Evolutionary conservation across 1,284 basidiomycete species (phyloP).

Genomic region (Cutaneotrichosporon sp.): DNA sequence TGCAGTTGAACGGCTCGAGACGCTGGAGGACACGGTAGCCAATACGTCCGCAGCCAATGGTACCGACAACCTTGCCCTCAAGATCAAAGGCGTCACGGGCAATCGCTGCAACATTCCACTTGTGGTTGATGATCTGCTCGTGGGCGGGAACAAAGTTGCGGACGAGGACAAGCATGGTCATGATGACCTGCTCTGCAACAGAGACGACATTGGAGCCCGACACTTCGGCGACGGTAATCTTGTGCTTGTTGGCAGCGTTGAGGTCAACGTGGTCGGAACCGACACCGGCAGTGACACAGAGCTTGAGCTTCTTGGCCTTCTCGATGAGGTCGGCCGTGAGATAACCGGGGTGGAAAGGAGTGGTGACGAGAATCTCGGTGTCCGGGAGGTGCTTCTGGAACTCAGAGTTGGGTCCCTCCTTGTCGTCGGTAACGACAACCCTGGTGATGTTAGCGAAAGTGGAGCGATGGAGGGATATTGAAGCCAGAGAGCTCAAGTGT

Average conservation of each 20-base stretch:
- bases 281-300: conserved; percentile 90
- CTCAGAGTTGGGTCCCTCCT: conserved; percentile 77
- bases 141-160: conserved; percentile 65
- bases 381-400: conserved; percentile 57
- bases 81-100: conserved; percentile 80
- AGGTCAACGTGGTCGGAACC: conserved; percentile 88
- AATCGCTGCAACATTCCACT: conserved; percentile 78
- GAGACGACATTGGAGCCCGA: conserved; percentile 82
- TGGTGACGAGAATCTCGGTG: conserved; percentile 61
- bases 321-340: conserved; percentile 72
- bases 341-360: conserved; percentile 84
- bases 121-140: conserved; percentile 74
- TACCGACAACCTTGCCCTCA: conserved; percentile 86
- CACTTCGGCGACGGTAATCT: conserved; percentile 78
- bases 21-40: conserved; percentile 88
- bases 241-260: conserved; percentile 75
- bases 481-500: not conserved
- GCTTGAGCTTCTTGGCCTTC: conserved; percentile 83
- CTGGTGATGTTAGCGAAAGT: conserved; percentile 21
- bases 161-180: conserved; percentile 73
- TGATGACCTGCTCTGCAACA: conserved; percentile 70
- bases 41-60: conserved; percentile 78
- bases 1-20: conserved; percentile 78
- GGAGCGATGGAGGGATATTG: too few species aligned
- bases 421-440: conserved; percentile 65